phyloP scores from a whole-genome alignment of 192 early-diverging fungal genomes.

The Entomortierella chlamydospora region DNA sequence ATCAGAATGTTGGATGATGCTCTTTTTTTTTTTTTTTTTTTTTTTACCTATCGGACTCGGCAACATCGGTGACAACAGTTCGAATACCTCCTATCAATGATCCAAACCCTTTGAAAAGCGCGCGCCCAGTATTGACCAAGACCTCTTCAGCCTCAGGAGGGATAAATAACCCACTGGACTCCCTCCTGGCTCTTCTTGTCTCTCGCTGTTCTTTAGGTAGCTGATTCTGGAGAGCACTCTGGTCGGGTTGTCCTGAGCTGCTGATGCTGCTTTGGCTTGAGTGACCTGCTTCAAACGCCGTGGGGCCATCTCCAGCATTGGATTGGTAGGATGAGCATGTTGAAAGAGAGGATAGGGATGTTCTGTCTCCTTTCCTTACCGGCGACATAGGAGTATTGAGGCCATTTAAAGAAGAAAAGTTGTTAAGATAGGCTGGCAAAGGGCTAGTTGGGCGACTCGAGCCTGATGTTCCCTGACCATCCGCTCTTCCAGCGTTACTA shows the following conservation, averaged over 20 bases:
- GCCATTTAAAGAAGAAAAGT: constrained; percentile 30
- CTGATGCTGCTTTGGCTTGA: constrained; percentile 52
- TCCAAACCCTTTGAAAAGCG: constrained; percentile 49
- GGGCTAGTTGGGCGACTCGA: constrained; percentile 41
- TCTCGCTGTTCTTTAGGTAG: constrained; percentile 30
- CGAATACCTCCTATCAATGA: constrained; percentile 43
- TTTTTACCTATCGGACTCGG: constrained; percentile 43
- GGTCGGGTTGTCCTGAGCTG: constrained; percentile 29
- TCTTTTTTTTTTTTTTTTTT: not conserved
- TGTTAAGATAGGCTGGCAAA: constrained; percentile 28
- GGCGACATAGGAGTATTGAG: constrained; percentile 28
- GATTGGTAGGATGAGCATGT: constrained; percentile 43
- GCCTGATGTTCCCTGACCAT: not conserved
- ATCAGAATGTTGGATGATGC: no score
- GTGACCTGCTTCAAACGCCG: constrained; percentile 39
- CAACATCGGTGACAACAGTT: constrained; percentile 44
- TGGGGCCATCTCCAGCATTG: constrained; percentile 22
- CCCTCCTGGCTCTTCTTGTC: constrained; percentile 18
- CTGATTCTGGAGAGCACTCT: not conserved
- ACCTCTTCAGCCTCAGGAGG: constrained; percentile 51
- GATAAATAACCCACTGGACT: constrained; percentile 42
- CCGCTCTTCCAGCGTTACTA: constrained; percentile 3
- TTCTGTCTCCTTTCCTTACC: constrained; percentile 24
- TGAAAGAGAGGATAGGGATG: constrained; percentile 44
- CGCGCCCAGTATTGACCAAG: constrained; percentile 46